phyloP scores from a whole-genome alignment of 1,284 basidiomycete genomes.

The Ustanciosporium gigantosporum region DNA sequence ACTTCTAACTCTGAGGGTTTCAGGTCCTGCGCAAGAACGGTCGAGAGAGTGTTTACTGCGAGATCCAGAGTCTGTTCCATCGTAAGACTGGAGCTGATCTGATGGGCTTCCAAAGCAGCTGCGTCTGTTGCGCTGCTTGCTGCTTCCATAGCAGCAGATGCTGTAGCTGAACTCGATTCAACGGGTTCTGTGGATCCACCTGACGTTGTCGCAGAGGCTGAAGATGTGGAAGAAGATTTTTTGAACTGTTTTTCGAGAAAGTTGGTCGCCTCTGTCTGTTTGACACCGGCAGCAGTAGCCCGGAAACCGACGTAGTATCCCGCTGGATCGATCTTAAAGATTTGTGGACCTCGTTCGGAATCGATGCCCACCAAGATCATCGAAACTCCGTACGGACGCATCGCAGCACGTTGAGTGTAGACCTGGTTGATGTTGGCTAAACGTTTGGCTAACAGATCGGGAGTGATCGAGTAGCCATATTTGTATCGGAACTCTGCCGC shows the following conservation, averaged over 20 bases:
- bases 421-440: constrained; percentile 99
- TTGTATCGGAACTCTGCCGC: constrained; percentile 95
- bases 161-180: not conserved
- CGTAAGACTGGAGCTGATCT: constrained; percentile 30
- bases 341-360: constrained; percentile 80
- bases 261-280: constrained; percentile 98
- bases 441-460: constrained; percentile 87
- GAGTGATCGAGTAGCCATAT: constrained; percentile 93
- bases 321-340: constrained; percentile 97
- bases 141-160: not conserved
- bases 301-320: constrained; percentile 99
- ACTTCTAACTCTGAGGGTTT: constrained; percentile 70
- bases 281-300: constrained; percentile 92
- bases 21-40: constrained; percentile 91
- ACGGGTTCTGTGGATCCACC: too few relatives aligned
- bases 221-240: constrained; percentile 66
- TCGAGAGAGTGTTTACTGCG: constrained; percentile 91
- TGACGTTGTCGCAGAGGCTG: constrained; percentile 7
- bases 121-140: constrained; percentile 35
- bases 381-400: constrained; percentile 93
- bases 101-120: constrained; percentile 43
- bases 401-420: constrained; percentile 94
- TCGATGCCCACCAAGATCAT: constrained; percentile 97
- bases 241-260: constrained; percentile 97
- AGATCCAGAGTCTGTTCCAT: constrained; percentile 67